Percentiles rank a stretch among this genome's conserved stretches.
Conservation (phyloP, 176 grass and related monocot species). For the Triticum urartu region DNA sequence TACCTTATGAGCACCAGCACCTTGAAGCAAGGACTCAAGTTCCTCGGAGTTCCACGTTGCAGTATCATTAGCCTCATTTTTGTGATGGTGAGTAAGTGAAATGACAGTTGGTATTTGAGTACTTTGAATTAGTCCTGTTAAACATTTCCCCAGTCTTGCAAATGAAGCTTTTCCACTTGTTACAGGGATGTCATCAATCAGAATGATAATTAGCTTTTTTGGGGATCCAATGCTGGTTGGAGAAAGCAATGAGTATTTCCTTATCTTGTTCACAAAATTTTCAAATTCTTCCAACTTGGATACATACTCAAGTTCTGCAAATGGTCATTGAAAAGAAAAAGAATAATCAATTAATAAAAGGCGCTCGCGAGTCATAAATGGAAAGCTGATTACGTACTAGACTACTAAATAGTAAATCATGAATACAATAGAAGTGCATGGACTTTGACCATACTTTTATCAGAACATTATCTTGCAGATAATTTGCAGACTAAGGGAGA, state of each 20-base stretch:
- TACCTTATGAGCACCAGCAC: slow-evolving; percentile 89
- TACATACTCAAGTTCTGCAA: slow-evolving; percentile 70
- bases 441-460: not conserved
- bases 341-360: slow-evolving; percentile 18
- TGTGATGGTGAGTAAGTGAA: slow-evolving; percentile 72
- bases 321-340: slow-evolving; percentile 21
- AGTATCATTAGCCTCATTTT: slow-evolving; percentile 63
- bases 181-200: slow-evolving; percentile 90
- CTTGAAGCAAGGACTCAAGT: slow-evolving; percentile 74
- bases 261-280: slow-evolving; percentile 79
- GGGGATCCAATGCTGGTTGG: slow-evolving; percentile 34
- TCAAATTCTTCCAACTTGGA: slow-evolving; percentile 99
- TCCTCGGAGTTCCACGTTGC: slow-evolving; percentile 58
- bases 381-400: slow-evolving; percentile 8
- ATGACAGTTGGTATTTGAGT: slow-evolving; percentile 82
- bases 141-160: slow-evolving; percentile 78
- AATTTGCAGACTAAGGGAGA: not conserved
- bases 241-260: slow-evolving; percentile 82
- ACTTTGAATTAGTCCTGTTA: slow-evolving; percentile 60
- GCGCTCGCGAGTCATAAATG: not conserved
- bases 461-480: not conserved
- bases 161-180: slow-evolving; percentile 74
- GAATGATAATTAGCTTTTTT: slow-evolving; percentile 63
- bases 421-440: not conserved
- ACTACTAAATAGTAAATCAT: slow-evolving; percentile 1